Evolutionary conservation across 73 alveolate species (phyloP).

Genomic region (Stentor roeselii): DNA sequence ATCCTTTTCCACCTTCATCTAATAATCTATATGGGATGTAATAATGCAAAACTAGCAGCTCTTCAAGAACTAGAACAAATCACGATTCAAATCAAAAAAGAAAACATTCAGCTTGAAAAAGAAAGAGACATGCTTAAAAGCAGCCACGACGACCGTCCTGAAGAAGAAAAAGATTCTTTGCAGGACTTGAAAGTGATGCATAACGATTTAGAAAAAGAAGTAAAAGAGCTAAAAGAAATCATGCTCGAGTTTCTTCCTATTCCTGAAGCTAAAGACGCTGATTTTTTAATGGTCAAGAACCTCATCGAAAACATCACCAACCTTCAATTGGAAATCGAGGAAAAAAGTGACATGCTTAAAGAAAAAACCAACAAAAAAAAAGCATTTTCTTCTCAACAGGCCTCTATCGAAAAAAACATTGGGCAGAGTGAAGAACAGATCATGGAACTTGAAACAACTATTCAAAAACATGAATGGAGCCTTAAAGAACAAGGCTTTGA

Average conservation of each 20-base stretch:
- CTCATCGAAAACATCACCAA: neutral
- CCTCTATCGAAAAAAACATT: neutral
- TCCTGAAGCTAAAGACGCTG: neutral
- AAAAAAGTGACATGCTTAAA: neutral
- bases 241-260: neutral
- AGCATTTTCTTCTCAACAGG: neutral
- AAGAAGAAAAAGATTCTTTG: neutral
- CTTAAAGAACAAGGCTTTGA: slow-evolving; percentile 1
- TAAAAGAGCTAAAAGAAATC: neutral
- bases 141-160: slow-evolving; percentile 1
- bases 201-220: neutral
- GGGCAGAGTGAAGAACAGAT: neutral
- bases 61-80: neutral
- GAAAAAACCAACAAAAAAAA: neutral
- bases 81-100: neutral
- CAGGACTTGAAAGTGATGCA: neutral
- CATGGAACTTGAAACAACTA: neutral
- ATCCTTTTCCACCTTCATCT: too few relatives aligned
- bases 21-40: neutral
- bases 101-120: neutral
- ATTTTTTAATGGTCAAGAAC: neutral
- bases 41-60: neutral
- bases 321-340: neutral
- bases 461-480: neutral
- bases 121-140: neutral